These are phyloP conservation scores for Poa pratensis DNA, from an alignment of 176 grass and related monocot genomes.

Conservation along the genomic window DNA sequence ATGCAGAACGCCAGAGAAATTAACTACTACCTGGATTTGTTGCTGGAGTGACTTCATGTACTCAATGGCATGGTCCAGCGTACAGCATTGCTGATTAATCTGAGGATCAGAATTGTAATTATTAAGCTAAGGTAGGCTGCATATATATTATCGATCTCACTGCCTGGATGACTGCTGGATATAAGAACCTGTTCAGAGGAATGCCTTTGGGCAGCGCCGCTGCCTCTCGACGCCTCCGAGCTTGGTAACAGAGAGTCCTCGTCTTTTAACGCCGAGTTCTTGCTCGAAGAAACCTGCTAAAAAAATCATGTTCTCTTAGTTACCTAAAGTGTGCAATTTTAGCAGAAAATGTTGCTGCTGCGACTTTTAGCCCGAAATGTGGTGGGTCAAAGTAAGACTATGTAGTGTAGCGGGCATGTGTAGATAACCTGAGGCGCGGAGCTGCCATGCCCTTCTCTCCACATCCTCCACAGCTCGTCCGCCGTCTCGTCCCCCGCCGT, in stretches of 20 bases:
- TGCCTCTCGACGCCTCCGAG: not conserved
- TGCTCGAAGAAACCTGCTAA: not conserved
- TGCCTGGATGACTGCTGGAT: not conserved
- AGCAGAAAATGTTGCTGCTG: not conserved
- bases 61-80: conserved; percentile 12
- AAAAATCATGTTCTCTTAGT: too few species aligned
- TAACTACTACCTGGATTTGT: conserved; percentile 1
- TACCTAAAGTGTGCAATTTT: not conserved
- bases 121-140: not conserved
- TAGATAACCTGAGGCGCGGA: conserved; percentile 2
- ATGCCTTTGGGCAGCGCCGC: not conserved
- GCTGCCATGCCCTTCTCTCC: conserved; percentile 16
- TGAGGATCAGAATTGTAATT: not conserved
- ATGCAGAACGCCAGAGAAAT: not conserved
- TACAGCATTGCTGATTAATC: not conserved
- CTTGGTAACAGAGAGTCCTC: conserved; percentile 6
- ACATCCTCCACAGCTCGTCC: conserved; percentile 10
- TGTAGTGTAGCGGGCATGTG: not conserved
- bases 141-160: not conserved
- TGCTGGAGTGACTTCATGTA: conserved; percentile 35
- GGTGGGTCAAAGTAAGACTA: not conserved
- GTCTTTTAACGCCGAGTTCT: not conserved
- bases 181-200: not conserved
- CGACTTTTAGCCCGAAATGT: not conserved
- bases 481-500: too few species aligned